Evolutionary conservation across 345 rosid species (phyloP).

Genomic region (Iberis pinnata): DNA sequence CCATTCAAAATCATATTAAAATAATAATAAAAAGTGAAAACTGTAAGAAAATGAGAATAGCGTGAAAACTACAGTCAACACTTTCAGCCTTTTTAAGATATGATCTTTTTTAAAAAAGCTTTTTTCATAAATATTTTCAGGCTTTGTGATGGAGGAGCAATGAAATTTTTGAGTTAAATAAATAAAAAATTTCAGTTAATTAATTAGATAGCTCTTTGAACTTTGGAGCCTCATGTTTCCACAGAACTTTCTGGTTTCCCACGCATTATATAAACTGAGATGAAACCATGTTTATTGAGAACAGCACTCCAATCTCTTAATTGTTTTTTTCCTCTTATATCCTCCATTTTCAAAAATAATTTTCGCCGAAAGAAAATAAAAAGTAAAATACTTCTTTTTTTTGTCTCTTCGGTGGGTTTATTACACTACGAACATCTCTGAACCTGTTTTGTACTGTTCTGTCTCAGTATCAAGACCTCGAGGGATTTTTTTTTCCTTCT

Average conservation of each 20-base stretch:
- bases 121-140: too few species aligned
- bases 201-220: neutral
- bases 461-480: neutral
- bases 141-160: too few species aligned
- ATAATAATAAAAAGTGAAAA: too few species aligned
- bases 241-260: slow-evolving; percentile 32
- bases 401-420: neutral
- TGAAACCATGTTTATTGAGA: slow-evolving; percentile 14
- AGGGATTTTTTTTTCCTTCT: neutral
- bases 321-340: neutral
- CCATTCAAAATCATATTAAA: too few species aligned
- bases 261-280: slow-evolving; percentile 12
- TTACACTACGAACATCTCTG: slow-evolving; percentile 19
- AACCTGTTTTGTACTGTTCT: neutral
- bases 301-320: neutral
- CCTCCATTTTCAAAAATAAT: slow-evolving; percentile 9
- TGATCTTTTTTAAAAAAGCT: too few species aligned
- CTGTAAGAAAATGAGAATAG: too few species aligned
- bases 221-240: neutral
- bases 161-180: too few species aligned
- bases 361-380: slow-evolving; percentile 29
- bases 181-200: too few species aligned
- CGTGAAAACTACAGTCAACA: too few species aligned
- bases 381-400: slow-evolving; percentile 11
- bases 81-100: too few species aligned